Evolutionary conservation across 805 yeast species (phyloP).

Genomic region (Candida ponderosae): DNA sequence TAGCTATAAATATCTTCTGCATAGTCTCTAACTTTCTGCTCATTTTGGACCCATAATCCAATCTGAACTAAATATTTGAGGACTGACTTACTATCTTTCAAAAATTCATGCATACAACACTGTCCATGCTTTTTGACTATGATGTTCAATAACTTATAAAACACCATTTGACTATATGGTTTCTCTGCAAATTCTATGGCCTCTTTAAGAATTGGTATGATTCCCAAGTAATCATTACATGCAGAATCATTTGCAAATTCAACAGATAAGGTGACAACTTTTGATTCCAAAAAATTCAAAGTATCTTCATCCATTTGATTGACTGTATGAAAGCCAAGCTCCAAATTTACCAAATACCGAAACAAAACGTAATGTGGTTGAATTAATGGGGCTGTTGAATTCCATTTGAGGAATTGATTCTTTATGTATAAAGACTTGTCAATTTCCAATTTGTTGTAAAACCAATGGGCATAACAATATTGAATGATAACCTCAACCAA

Average conservation of each 20-base stretch:
- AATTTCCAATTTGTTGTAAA: constrained; percentile 11
- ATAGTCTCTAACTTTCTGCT: constrained; percentile 13
- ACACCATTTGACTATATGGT: constrained; percentile 13
- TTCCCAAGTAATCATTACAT: constrained; percentile 24
- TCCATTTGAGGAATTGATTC: constrained; percentile 25
- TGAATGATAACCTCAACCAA: constrained; percentile 33
- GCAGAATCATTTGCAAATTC: constrained; percentile 10
- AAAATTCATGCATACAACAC: constrained; percentile 29
- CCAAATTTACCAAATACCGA: constrained; percentile 26
- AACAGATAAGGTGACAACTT: constrained; percentile 13
- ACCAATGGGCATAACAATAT: constrained; percentile 42
- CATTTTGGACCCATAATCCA: constrained; percentile 26
- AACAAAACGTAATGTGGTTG: constrained; percentile 24
- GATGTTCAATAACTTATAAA: constrained; percentile 15
- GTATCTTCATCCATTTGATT: constrained; percentile 12
- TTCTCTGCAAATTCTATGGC: constrained; percentile 22
- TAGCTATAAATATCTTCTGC: constrained; percentile 19
- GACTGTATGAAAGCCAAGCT: constrained; percentile 22
- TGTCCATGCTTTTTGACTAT: constrained; percentile 21
- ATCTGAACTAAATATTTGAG: constrained; percentile 26
- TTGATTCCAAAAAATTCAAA: constrained; percentile 9
- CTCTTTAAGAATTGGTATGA: constrained; percentile 28
- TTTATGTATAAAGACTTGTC: constrained; percentile 4
- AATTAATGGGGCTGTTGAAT: constrained; percentile 22
- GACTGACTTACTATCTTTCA: constrained; percentile 17